Conservation (phyloP, 768 basidiomycete genomes). For the Hirschioporus abietinus region DNA sequence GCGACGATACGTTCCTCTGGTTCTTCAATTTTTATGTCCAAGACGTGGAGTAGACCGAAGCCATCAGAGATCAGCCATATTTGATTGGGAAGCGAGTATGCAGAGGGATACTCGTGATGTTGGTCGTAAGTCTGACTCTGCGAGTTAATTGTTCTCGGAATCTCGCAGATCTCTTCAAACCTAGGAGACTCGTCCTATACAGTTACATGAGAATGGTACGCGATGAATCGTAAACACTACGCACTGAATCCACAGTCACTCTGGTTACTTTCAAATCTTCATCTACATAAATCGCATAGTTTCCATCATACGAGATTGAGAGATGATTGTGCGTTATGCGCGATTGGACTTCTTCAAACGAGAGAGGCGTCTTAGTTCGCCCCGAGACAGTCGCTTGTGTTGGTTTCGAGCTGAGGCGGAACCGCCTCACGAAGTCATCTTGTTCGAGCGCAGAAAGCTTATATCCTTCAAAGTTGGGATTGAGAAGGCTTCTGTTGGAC, state of each 20-base stretch:
- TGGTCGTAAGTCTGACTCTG: slow-evolving; percentile 28
- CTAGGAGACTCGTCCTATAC: slow-evolving; percentile 50
- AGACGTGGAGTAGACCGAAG: slow-evolving; percentile 56
- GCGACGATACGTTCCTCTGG: slow-evolving; percentile 40
- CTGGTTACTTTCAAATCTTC: slow-evolving; percentile 53
- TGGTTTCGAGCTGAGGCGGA: slow-evolving; percentile 39
- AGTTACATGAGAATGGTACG: slow-evolving; percentile 6
- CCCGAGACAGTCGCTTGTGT: slow-evolving; percentile 56
- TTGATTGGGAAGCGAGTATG: slow-evolving; percentile 45
- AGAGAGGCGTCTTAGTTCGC: slow-evolving; percentile 43
- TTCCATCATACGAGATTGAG: slow-evolving; percentile 37
- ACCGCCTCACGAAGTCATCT: slow-evolving; percentile 47
- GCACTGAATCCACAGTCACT: slow-evolving; percentile 54
- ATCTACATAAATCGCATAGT: slow-evolving; percentile 64
- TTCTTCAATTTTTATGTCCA: slow-evolving; percentile 38
- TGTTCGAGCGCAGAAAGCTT: slow-evolving; percentile 60
- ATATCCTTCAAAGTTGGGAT: slow-evolving; percentile 85
- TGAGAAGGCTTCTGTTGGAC: slow-evolving; percentile 52
- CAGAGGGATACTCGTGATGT: slow-evolving; percentile 74
- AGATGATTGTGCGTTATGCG: slow-evolving; percentile 85
- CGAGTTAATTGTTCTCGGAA: slow-evolving; percentile 48
- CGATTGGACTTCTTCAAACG: slow-evolving; percentile 79
- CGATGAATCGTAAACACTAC: slow-evolving; percentile 20
- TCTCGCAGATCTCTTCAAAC: slow-evolving; percentile 52
- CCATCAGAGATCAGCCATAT: slow-evolving; percentile 65